A percentile compares a stretch with the other conserved stretches of the same genome.
phyloP scores from a whole-genome alignment of 2,329 filamentous ascomycete species.

The Xylaria arbuscula region DNA sequence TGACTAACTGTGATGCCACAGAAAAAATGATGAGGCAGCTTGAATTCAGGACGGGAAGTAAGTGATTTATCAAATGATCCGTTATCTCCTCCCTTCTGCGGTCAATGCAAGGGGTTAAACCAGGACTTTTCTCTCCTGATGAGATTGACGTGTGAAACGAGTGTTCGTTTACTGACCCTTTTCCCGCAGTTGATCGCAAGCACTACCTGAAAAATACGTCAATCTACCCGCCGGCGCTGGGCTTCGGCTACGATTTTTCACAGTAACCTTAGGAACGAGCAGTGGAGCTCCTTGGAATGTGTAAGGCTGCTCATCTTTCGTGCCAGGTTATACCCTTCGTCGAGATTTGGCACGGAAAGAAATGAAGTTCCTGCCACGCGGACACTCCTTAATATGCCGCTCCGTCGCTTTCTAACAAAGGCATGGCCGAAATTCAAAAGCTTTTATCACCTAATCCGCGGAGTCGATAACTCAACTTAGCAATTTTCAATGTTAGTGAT shows the following conservation, averaged over 20 bases:
- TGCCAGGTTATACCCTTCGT: neutral
- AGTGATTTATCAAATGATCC: constrained; percentile 15
- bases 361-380: too few species aligned
- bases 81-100: neutral
- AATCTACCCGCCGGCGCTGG: constrained; percentile 27
- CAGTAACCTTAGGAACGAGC: neutral
- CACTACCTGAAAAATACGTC: constrained; percentile 44
- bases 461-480: neutral
- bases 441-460: neutral
- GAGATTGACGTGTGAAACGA: neutral
- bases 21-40: constrained; percentile 51
- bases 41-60: constrained; percentile 43
- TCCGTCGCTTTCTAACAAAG: neutral
- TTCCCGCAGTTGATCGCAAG: constrained; percentile 42
- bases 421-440: neutral
- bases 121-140: neutral
- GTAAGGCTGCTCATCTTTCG: too few species aligned
- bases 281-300: neutral
- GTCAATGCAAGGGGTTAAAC: neutral
- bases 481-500: neutral
- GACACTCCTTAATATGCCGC: neutral
- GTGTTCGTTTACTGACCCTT: constrained; percentile 6
- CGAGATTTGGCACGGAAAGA: neutral
- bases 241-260: constrained; percentile 29
- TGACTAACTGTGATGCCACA: constrained; percentile 34